Evolutionary conservation across 768 basidiomycete species (phyloP).

Genomic region (Trametes cubensis): DNA sequence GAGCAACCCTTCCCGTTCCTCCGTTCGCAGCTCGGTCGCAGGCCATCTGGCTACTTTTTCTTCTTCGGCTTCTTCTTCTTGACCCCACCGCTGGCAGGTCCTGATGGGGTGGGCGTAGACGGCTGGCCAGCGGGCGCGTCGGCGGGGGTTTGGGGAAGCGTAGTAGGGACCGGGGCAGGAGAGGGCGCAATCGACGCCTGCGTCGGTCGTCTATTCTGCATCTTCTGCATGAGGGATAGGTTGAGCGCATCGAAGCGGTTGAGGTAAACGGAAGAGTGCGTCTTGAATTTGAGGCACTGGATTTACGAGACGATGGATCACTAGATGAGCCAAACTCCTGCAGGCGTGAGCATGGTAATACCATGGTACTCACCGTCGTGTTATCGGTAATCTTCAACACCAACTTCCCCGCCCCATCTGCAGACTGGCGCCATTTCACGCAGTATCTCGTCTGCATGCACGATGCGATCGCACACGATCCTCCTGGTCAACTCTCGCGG

Average conservation of each 20-base stretch:
- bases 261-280: constrained; percentile 90
- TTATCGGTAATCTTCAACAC: constrained; percentile 95
- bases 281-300: constrained; percentile 96
- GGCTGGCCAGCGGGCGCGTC: constrained; percentile 2
- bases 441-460: constrained; percentile 76
- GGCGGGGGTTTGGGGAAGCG: constrained; percentile 1
- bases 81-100: constrained; percentile 57
- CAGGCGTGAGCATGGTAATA: neutral
- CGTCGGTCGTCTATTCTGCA: constrained; percentile 59
- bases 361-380: constrained; percentile 63
- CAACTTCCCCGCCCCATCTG: constrained; percentile 63
- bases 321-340: neutral
- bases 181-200: constrained; percentile 17
- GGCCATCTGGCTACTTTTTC: constrained; percentile 54
- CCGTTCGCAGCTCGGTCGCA: neutral
- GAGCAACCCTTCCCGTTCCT: neutral
- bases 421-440: constrained; percentile 87
- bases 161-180: constrained; percentile 14
- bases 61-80: constrained; percentile 88
- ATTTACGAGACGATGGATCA: neutral
- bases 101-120: constrained; percentile 35
- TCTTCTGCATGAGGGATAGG: constrained; percentile 81
- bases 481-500: neutral
- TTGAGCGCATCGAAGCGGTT: constrained; percentile 96
- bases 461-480: neutral